Evolutionary conservation across 73 alveolate species (phyloP), one percentile per base, ranked within the genome.

Genomic region (Breviolum minutum): DNA sequence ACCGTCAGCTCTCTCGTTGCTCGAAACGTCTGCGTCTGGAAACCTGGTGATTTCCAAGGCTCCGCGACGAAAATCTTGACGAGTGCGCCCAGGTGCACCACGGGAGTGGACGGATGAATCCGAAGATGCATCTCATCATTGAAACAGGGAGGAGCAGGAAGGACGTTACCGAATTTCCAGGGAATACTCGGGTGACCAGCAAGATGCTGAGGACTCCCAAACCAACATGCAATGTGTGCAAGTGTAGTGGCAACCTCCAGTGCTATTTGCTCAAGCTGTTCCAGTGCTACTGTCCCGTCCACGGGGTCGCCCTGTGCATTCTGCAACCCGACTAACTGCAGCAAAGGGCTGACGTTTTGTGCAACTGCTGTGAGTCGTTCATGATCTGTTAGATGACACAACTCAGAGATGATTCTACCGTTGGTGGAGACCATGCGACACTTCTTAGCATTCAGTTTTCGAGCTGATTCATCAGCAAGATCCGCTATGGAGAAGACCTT

Each of bases 271-370:
- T 86, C 95, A 60, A 86, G 95, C 32, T 62, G 63, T 62, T 60
- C 63, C 29, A 61, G 9, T 16, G 95, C 63, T 26, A 12, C 6
- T 29, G 94, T 26, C 16, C 9, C 81, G 27, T 17, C 80, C 62
- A 54, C 69, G 22, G 61, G 94, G 95, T 64, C 95, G 80, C 63
- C 79, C 80, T 63, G 74, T 64, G 24, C 95, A 29, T 64, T 63
- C 63, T 63, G 95, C 63, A 86, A 77, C 63, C 96, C 96, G n/a
- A 70, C 87, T 62, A 89, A 63, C 73, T 89, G 96, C 96, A 89
- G 48, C 73, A 89, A 48, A n/a, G 96, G 96, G 61, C 64, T 68
- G 68, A 89, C 96, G 73, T 89, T 30, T 61, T 32, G 73, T n/a
- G 96, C 96, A 48, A 89, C 96, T 26, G 81, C 95, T 63, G 80